Conservation (phyloP, 2,329 filamentous ascomycete genomes). For the Aspergillus brunneoviolaceus region DNA sequence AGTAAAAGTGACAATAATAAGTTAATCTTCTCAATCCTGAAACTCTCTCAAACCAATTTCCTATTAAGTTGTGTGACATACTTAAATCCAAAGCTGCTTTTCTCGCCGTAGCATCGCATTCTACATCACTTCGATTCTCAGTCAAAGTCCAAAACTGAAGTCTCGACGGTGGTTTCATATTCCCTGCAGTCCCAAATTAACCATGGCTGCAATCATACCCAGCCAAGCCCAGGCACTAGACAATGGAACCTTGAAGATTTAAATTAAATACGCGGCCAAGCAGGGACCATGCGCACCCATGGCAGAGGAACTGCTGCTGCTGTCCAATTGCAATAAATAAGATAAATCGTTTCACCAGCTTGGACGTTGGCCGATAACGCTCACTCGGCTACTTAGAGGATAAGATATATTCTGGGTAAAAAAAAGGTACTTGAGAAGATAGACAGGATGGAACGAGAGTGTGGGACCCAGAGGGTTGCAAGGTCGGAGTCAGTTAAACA, state of each 20-base stretch:
- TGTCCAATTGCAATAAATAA: background rate
- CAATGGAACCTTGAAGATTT: background rate
- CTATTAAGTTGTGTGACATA: no score
- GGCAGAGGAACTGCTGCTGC: background rate
- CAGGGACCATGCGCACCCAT: background rate
- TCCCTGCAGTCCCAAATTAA: background rate
- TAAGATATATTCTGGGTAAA: conserved; percentile 5
- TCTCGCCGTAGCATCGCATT: no score
- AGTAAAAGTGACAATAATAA: no score
- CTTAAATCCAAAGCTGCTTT: no score
- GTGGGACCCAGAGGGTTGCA: background rate
- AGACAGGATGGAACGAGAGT: conserved; percentile 1
- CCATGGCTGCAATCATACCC: background rate
- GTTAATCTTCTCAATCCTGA: no score
- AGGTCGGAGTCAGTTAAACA: background rate
- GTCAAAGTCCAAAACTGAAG: background rate
- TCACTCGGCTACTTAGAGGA: background rate
- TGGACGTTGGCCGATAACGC: background rate
- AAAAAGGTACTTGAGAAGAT: conserved; percentile 6
- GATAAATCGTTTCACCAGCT: background rate
- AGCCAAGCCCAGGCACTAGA: background rate
- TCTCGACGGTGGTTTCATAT: background rate
- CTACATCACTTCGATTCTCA: background rate
- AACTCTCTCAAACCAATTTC: no score
- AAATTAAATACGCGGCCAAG: background rate